A percentile compares a stretch with the other conserved stretches of the same genome.
phyloP scores from a whole-genome alignment of 805 yeast genomes.

The Candida anglica region DNA sequence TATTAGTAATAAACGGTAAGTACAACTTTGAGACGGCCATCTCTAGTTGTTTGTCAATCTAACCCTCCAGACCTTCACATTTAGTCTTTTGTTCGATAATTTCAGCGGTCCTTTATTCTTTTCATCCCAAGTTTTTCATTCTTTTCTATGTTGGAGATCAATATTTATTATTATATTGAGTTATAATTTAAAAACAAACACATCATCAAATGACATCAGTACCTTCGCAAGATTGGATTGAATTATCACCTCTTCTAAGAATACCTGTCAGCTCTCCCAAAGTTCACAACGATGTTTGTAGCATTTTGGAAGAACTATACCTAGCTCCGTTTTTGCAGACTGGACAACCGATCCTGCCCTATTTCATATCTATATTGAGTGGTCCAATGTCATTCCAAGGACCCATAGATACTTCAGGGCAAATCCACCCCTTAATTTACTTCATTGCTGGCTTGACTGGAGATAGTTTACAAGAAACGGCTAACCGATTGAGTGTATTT shows the following conservation, averaged over 20 bases:
- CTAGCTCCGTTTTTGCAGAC: neutral
- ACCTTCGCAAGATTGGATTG: neutral
- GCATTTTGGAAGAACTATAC: neutral
- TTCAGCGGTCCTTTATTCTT: no score
- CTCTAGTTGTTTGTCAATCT: no score
- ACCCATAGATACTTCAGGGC: neutral
- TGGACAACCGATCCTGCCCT: neutral
- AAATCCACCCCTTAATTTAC: neutral
- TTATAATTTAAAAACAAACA: no score
- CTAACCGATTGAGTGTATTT: no score
- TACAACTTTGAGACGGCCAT: no score
- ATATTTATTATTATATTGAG: no score
- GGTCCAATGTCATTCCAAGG: neutral
- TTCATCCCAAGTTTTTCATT: no score
- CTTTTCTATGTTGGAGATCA: no score
- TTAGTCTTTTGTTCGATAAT: no score
- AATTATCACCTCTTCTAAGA: neutral
- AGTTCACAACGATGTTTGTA: neutral
- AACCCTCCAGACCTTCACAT: no score
- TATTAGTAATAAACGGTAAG: no score
- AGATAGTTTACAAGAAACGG: neutral
- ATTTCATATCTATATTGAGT: neutral
- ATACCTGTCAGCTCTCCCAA: neutral
- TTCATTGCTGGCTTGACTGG: slow-evolving; percentile 1
- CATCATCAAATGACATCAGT: no score